A percentile compares a stretch with the other conserved stretches of the same genome.
Conservation (phyloP, 495 filamentous ascomycete genomes). For the Xylaria telfairii region DNA sequence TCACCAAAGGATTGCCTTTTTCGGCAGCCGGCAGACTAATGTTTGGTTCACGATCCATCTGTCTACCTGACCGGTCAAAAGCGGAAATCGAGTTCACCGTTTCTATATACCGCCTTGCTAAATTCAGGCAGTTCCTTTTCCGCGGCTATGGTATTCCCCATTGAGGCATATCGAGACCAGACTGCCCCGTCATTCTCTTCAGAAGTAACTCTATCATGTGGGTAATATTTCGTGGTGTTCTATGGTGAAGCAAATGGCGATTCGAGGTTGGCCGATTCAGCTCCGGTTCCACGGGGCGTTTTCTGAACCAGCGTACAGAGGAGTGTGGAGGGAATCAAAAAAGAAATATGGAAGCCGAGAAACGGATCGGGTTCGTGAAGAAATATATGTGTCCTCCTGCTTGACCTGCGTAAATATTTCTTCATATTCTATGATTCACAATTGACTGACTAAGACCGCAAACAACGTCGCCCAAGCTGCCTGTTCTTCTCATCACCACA, state of each 20-base stretch:
- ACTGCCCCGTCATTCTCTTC: neutral
- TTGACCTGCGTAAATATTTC: neutral
- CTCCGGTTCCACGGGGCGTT: neutral
- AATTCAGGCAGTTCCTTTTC: neutral
- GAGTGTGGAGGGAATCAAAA: neutral
- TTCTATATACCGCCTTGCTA: neutral
- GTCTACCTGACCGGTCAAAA: neutral
- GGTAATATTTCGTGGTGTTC: neutral
- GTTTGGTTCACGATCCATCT: neutral
- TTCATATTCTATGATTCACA: too few species aligned
- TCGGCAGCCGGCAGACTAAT: neutral
- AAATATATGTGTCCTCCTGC: neutral
- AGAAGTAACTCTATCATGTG: neutral
- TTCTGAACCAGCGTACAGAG: neutral
- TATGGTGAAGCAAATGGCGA: too few species aligned
- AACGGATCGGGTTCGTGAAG: neutral
- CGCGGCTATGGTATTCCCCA: neutral
- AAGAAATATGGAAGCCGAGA: neutral
- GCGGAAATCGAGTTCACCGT: neutral
- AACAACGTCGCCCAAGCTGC: neutral
- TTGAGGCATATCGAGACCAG: neutral
- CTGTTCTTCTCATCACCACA: neutral
- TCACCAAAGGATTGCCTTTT: neutral
- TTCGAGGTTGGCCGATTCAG: neutral
- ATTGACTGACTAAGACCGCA: too few species aligned